phyloP scores from a whole-genome alignment of 2,329 filamentous ascomycete species.

The Pseudopyrenochaeta lycopersici region DNA sequence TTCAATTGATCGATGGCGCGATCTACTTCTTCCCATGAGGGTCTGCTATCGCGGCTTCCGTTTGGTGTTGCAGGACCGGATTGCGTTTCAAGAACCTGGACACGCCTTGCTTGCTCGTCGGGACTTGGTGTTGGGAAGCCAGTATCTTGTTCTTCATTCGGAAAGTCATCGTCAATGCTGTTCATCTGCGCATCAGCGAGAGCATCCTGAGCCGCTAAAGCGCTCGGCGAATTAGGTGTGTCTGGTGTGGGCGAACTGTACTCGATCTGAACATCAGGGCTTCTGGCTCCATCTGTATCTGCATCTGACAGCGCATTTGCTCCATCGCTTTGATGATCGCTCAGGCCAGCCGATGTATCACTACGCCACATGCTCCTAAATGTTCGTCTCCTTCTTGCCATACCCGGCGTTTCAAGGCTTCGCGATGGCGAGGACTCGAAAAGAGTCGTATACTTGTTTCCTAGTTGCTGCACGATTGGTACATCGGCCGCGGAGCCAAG shows the following conservation, averaged over 20 bases:
- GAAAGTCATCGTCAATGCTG: conserved; percentile 14
- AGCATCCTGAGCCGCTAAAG: conserved; percentile 6
- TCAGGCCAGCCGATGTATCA: conserved; percentile 41
- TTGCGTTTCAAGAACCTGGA: conserved; percentile 49
- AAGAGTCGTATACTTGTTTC: conserved; percentile 44
- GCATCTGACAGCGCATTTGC: conserved; percentile 34
- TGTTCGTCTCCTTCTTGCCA: conserved; percentile 38
- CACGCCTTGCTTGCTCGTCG: conserved; percentile 38
- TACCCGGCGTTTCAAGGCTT: conserved; percentile 39
- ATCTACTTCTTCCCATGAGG: conserved; percentile 50
- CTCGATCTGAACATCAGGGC: conserved; percentile 35
- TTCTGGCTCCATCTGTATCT: conserved; percentile 44
- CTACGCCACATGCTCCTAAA: conserved; percentile 47
- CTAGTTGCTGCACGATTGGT: conserved; percentile 57
- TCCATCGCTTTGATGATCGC: conserved; percentile 46
- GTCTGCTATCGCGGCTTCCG: conserved; percentile 50
- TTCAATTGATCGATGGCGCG: conserved; percentile 44
- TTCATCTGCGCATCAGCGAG: conserved; percentile 12
- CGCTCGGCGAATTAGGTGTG: conserved; percentile 28
- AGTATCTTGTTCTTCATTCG: conserved; percentile 2
- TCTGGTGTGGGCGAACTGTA: conserved; percentile 48
- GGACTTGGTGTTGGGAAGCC: conserved; percentile 9
- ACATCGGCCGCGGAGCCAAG: conserved; percentile 51
- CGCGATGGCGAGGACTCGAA: conserved; percentile 47
- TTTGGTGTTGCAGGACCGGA: conserved; percentile 56